Evolutionary conservation across 1,284 basidiomycete species (phyloP).

Genomic region (Xerocomus nothofagi): DNA sequence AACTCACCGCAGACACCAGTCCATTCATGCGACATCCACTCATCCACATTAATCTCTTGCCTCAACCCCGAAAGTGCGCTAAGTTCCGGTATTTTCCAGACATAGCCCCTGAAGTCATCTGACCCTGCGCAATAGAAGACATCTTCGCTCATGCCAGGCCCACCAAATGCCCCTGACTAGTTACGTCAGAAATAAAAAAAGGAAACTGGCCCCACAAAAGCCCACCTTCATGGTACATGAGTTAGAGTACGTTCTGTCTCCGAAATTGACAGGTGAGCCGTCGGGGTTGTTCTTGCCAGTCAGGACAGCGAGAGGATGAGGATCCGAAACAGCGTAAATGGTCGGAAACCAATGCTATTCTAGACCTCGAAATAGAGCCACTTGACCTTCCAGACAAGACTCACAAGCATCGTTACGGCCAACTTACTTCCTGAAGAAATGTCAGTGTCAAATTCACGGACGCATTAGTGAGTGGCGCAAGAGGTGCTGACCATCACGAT

Average conservation of each 20-base stretch:
- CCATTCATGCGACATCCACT: constrained; percentile 45
- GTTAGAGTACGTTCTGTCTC: constrained; percentile 62
- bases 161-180: constrained; percentile 76
- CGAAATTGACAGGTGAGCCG: constrained; percentile 45
- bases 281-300: constrained; percentile 55
- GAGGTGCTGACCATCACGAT: constrained; percentile 52
- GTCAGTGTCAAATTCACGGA: constrained; percentile 5
- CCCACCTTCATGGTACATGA: constrained; percentile 74
- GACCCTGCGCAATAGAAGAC: constrained; percentile 70
- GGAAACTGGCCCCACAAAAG: neutral
- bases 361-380: constrained; percentile 2
- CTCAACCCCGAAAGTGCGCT: constrained; percentile 45
- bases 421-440: constrained; percentile 52
- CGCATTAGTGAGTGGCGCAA: constrained; percentile 8
- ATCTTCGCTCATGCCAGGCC: constrained; percentile 50
- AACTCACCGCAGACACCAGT: constrained; percentile 41
- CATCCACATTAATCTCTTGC: constrained; percentile 38
- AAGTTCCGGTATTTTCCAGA: constrained; percentile 71
- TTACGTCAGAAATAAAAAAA: constrained; percentile 14
- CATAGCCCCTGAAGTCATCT: constrained; percentile 76
- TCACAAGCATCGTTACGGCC: constrained; percentile 63
- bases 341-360: constrained; percentile 65
- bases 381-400: constrained; percentile 19
- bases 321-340: constrained; percentile 64
- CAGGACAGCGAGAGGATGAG: constrained; percentile 66